Evolutionary conservation across 2,329 filamentous ascomycete species (phyloP).

Genomic region (Neonectria faginata): DNA sequence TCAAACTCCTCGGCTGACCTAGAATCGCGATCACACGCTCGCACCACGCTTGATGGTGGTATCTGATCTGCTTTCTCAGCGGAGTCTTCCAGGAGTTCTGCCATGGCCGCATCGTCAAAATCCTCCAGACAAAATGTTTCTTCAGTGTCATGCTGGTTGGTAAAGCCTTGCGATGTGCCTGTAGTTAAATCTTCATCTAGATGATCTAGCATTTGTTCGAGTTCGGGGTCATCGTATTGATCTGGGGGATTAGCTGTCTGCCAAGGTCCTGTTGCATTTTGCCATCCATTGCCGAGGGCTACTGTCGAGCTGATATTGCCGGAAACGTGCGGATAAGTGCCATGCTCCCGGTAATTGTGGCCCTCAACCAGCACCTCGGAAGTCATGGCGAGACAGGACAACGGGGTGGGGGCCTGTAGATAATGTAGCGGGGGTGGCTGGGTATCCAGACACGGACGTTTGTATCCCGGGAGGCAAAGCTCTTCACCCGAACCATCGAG

Average conservation of each 20-base stretch:
- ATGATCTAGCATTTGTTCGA: constrained; percentile 31
- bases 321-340: not conserved
- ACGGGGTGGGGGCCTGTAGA: constrained; percentile 17
- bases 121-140: constrained; percentile 24
- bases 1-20: constrained; percentile 52
- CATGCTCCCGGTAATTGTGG: not conserved
- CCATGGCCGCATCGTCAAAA: constrained; percentile 33
- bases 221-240: constrained; percentile 34
- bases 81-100: constrained; percentile 27
- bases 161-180: not conserved
- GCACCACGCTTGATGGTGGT: constrained; percentile 50
- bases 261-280: constrained; percentile 8
- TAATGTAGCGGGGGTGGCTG: not conserved
- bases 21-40: constrained; percentile 49
- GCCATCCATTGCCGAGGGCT: constrained; percentile 16
- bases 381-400: not conserved
- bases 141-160: constrained; percentile 1
- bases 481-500: not conserved
- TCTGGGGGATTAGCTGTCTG: constrained; percentile 26
- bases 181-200: not conserved
- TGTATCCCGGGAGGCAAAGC: not conserved
- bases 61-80: constrained; percentile 24
- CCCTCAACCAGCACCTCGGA: not conserved
- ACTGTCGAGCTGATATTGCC: not conserved
- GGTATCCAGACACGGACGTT: not conserved